Base-by-base conservation (phyloP, 805 yeast species). In the Candida loeiensis region DNA sequence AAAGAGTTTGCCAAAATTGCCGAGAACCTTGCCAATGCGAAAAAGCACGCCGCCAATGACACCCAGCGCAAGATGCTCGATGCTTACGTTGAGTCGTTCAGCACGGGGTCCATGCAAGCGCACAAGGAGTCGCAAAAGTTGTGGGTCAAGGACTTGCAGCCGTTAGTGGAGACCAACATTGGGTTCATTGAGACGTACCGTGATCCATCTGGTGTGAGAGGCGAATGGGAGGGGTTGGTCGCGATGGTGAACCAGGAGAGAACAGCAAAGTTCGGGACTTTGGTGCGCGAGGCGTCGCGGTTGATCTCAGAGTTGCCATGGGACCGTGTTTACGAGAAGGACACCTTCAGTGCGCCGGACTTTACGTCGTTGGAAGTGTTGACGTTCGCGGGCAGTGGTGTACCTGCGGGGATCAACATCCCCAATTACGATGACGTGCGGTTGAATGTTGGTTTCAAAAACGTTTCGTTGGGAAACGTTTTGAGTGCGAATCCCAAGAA, bases 111-210 rank as follows among this genome's bases (percentile, higher is more conserved):
- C 4, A 81, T 87, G 79, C 77, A 80, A 47, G 85, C 90, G 8
- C 96, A 88, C 62, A 84, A 84, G 54, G 77, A 83, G 43, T 83
- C 96, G 1, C 96, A 88, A 61, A 77, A 80, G 40, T 71, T 76
- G 44, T 88, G 96, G 96, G 95, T 88, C 43, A 85, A 85, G 57
- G 96, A 88, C 59, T 62, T 84, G 38, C 82, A 86, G 1, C 96
- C 96, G 9, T 67, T 67, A 11, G 75, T 69, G 12, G 75, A 69
- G 63, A 80, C 91, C 33, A 87, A 88, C 58, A 77, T 88, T 51
- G 96, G 96, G 0, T 88, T 88, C 59, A 88, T 88, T 51, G 96
- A 88, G 66, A 88, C 96, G 20, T 88, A 88, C 65, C 75, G 96
- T 61, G 96, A 87, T 58, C 95, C 95, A 12, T 77, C 90, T 22